phyloP scores from a whole-genome alignment of 2,329 filamentous ascomycete genomes.

The Dactylellina leptospora region DNA sequence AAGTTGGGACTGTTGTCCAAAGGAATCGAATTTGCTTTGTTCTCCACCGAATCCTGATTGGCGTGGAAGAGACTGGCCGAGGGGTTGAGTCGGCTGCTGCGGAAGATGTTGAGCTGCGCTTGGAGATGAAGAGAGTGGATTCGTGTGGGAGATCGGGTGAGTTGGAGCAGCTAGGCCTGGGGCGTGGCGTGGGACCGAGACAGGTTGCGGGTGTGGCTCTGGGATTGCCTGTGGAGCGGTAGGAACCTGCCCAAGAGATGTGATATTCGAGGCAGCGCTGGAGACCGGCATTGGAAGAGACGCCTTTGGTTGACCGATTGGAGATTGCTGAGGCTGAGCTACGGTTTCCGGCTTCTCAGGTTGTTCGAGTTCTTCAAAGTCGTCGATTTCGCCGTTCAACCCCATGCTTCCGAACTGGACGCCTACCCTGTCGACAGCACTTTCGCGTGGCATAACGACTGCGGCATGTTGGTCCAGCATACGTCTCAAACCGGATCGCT shows the following conservation, averaged over 20 bases:
- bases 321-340: conserved; percentile 90
- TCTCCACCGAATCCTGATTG: conserved; percentile 73
- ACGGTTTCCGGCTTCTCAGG: conserved; percentile 95
- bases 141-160: conserved; percentile 71
- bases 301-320: conserved; percentile 84
- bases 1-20: conserved; percentile 64
- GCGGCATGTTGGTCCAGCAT: conserved; percentile 95
- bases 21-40: conserved; percentile 74
- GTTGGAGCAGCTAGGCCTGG: conserved; percentile 64
- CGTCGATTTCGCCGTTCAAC: conserved; percentile 77
- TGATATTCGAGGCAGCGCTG: conserved; percentile 62
- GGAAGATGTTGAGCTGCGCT: conserved; percentile 74
- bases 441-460: conserved; percentile 95
- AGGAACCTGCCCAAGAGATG: conserved; percentile 60
- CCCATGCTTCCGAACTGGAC: conserved; percentile 98
- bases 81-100: conserved; percentile 65
- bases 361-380: conserved; percentile 86
- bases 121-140: conserved; percentile 79
- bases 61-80: conserved; percentile 69
- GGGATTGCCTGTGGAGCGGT: conserved; percentile 59
- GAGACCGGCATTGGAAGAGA: conserved; percentile 72
- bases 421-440: conserved; percentile 85
- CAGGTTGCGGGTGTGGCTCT: conserved; percentile 58
- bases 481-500: conserved; percentile 82
- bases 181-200: conserved; percentile 68